Conservation (phyloP, 225 moss, liverwort and hornwort genomes). For the Bryoerythrophyllum caledonicum region DNA sequence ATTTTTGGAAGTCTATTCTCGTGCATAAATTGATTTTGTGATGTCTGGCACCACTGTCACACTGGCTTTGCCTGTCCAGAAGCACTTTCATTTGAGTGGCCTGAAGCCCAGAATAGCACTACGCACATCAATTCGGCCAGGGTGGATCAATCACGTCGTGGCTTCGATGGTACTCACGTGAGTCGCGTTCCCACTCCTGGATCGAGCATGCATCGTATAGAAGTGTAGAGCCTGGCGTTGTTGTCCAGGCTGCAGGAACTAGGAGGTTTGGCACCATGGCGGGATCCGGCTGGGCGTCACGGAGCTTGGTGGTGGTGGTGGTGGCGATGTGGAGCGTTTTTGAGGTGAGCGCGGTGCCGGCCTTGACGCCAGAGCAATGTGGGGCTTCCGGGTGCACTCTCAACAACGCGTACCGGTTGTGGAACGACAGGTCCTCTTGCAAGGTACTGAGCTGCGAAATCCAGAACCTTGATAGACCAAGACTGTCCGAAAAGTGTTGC, state of each 20-base stretch:
- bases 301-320: background rate
- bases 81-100: too few species aligned
- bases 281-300: background rate
- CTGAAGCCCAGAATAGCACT: too few species aligned
- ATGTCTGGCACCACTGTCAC: too few species aligned
- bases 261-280: background rate
- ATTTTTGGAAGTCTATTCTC: too few species aligned
- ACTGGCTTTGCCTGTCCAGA: too few species aligned
- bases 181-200: background rate
- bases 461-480: too few species aligned
- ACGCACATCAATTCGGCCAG: too few species aligned
- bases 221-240: background rate
- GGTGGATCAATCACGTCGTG: too few species aligned
- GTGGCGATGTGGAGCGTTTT: background rate
- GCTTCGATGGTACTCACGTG: too few species aligned
- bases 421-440: slow-evolving; percentile 38
- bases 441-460: slow-evolving; percentile 4
- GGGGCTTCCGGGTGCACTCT: slow-evolving; percentile 22
- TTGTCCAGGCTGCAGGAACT: background rate
- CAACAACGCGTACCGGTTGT: slow-evolving; percentile 27
- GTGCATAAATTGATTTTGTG: too few species aligned
- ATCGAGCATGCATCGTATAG: background rate
- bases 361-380: slow-evolving; percentile 21
- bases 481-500: too few species aligned
- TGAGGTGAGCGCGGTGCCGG: slow-evolving; percentile 5